Conservation (phyloP, 2,329 filamentous ascomycete species). For the Penicillium sp. region DNA sequence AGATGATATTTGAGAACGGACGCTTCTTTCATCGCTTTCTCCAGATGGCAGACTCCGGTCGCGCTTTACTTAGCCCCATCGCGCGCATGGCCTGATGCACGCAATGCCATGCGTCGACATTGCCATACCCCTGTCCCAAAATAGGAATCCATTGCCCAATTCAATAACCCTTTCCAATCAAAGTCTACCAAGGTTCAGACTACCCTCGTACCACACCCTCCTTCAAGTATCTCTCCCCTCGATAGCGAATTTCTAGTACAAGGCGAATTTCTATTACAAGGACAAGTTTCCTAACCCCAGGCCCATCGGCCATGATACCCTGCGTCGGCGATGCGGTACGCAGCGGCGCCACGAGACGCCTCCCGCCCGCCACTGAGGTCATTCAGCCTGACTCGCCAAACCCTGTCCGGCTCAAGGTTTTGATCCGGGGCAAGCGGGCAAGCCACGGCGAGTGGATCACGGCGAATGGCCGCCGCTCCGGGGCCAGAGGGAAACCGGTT, state of each 20-base stretch:
- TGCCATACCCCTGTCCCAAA: background rate
- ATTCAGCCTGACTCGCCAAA: constrained; percentile 7
- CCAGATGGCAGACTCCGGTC: background rate
- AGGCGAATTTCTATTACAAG: constrained; percentile 7
- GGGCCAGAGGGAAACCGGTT: background rate
- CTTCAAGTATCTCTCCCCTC: background rate
- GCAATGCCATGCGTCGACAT: background rate
- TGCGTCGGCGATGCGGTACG: background rate
- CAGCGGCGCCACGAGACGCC: constrained; percentile 15
- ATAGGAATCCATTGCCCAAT: background rate
- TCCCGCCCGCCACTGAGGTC: constrained; percentile 24
- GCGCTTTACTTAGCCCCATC: background rate
- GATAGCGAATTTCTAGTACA: constrained; percentile 3
- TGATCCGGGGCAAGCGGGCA: background rate
- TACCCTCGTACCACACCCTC: background rate
- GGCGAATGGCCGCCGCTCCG: constrained; percentile 6
- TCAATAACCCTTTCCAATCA: background rate
- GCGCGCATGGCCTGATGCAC: constrained; percentile 6
- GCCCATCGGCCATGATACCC: background rate
- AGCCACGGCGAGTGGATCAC: constrained; percentile 22
- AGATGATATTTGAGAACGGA: background rate
- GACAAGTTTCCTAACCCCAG: background rate
- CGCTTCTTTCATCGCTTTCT: background rate
- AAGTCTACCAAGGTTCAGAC: background rate
- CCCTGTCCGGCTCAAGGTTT: background rate